Evolutionary conservation across 129 eudicot species (phyloP).

Genomic region (Pseudognaphalium luteoalbum): DNA sequence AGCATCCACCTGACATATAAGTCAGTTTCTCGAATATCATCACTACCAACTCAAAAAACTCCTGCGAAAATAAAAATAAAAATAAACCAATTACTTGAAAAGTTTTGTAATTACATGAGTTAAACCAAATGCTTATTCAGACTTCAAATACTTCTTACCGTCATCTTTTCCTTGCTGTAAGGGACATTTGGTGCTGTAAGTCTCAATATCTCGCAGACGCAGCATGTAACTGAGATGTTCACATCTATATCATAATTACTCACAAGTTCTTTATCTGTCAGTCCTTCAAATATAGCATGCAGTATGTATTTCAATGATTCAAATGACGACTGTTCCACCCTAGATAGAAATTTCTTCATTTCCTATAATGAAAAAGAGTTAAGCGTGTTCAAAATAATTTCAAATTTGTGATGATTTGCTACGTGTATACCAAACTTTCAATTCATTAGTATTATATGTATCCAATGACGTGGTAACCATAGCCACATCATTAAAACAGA

Average conservation of each 20-base stretch:
- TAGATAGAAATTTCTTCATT: neutral
- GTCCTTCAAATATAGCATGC: neutral
- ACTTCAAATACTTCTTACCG: slow-evolving; percentile 19
- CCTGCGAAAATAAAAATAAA: neutral
- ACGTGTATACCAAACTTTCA: too few species aligned
- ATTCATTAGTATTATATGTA: too few species aligned
- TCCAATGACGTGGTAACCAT: neutral
- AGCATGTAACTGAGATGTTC: slow-evolving; percentile 32
- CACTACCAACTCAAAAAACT: neutral
- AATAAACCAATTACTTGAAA: neutral
- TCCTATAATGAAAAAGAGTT: neutral
- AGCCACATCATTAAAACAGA: neutral
- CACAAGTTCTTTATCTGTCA: slow-evolving; percentile 16
- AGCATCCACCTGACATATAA: neutral
- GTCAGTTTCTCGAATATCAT: neutral
- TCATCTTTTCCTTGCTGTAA: slow-evolving; percentile 35
- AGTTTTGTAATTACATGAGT: neutral
- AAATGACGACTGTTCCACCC: neutral
- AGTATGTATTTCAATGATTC: neutral
- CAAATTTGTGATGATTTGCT: too few species aligned
- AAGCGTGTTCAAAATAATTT: too few species aligned
- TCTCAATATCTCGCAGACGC: slow-evolving; percentile 37
- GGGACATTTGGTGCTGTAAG: slow-evolving; percentile 38
- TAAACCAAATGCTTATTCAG: neutral
- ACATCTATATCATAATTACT: slow-evolving; percentile 30